Percentiles rank a stretch among this genome's conserved stretches.
These are phyloP conservation scores for Aureobasidium lini DNA, from an alignment of 2,329 filamentous ascomycete species.

Conservation along the genomic window DNA sequence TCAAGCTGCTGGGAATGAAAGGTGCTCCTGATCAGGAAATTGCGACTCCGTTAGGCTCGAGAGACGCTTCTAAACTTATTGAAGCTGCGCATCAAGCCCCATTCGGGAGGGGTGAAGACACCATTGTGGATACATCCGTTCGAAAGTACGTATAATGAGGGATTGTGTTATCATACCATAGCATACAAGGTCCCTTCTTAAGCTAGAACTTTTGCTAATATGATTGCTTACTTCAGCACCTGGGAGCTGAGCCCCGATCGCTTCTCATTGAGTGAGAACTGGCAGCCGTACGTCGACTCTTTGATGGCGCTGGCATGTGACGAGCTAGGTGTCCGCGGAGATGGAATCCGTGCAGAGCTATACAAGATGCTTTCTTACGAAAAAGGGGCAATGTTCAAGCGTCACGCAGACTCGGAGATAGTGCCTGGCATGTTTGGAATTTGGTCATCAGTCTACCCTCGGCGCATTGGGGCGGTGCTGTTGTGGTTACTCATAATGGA, in stretches of 20 bases:
- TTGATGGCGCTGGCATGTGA: constrained; percentile 15
- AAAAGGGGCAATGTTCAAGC: constrained; percentile 21
- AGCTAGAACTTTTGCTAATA: not conserved
- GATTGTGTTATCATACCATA: too few relatives aligned
- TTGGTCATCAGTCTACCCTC: constrained; percentile 21
- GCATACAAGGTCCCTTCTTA: too few relatives aligned
- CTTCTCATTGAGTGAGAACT: constrained; percentile 17
- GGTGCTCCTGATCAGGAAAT: not conserved
- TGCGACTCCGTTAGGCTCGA: constrained; percentile 9
- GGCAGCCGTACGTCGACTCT: constrained; percentile 18
- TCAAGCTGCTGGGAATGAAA: not conserved
- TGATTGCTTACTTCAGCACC: constrained; percentile 13
- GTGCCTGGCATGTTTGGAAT: constrained; percentile 20
- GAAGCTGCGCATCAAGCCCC: constrained; percentile 22
- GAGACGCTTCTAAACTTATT: constrained; percentile 17
- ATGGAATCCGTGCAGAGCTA: constrained; percentile 16
- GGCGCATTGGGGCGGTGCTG: constrained; percentile 18
- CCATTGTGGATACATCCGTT: constrained; percentile 25
- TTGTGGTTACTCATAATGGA: constrained; percentile 14
- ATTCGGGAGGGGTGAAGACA: constrained; percentile 26
- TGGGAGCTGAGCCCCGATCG: constrained; percentile 25
- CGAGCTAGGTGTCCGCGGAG: constrained; percentile 14
- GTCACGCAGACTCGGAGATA: constrained; percentile 18
- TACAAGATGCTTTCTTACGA: constrained; percentile 22
- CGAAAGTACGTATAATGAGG: constrained; percentile 15